Conservation (phyloP, 169 alveolate species). For the Fabrea salina region DNA sequence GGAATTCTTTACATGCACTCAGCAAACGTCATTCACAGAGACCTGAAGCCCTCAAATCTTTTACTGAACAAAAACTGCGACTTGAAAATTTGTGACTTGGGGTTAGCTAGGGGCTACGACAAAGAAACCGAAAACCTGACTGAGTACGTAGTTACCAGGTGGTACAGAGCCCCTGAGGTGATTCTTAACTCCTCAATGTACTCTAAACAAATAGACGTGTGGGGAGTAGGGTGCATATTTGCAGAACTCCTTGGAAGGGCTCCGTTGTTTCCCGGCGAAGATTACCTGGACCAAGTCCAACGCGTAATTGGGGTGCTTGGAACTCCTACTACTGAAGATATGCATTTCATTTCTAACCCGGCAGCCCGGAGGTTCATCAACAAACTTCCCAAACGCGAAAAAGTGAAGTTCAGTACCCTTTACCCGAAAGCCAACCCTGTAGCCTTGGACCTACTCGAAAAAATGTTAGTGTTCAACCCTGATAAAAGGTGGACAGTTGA, state of each 20-base stretch:
- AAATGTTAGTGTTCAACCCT: not conserved
- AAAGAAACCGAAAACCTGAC: conserved; percentile 31
- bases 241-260: conserved; percentile 37
- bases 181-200: conserved; percentile 16
- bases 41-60: conserved; percentile 79
- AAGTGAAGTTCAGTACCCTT: not conserved
- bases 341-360: not conserved
- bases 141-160: conserved; percentile 36
- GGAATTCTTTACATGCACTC: conserved; percentile 83
- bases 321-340: not conserved
- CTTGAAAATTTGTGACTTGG: conserved; percentile 85
- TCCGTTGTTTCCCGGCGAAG: conserved; percentile 34
- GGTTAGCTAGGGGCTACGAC: conserved; percentile 82
- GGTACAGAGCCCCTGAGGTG: conserved; percentile 57
- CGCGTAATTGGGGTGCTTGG: not conserved
- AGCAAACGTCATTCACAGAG: conserved; percentile 85
- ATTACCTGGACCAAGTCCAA: not conserved
- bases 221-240: conserved; percentile 32
- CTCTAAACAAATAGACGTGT: conserved; percentile 28
- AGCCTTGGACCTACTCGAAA: not conserved
- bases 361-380: not conserved
- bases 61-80: conserved; percentile 82
- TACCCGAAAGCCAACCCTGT: not conserved
- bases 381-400: not conserved
- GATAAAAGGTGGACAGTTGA: not conserved